Percentiles rank a stretch among this genome's conserved stretches.
These are phyloP conservation scores for Plasmodium gonderi DNA, from an alignment of 169 alveolate genomes.

Conservation along the genomic window DNA sequence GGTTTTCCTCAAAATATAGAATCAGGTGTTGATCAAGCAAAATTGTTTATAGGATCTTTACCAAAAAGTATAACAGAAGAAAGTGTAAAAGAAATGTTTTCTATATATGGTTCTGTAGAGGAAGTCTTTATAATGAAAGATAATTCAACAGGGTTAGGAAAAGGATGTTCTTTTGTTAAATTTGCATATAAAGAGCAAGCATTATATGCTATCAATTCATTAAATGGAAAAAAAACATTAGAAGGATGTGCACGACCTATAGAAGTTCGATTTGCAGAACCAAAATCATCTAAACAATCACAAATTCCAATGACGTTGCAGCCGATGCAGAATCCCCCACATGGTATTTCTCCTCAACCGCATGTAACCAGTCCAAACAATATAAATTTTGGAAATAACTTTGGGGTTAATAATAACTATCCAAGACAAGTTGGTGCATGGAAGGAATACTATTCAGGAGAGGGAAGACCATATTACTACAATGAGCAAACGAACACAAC, in stretches of 20 bases:
- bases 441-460: constrained; percentile 90
- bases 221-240: constrained; percentile 86
- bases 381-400: constrained; percentile 33
- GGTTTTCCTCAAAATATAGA: constrained; percentile 88
- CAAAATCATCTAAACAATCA: constrained; percentile 77
- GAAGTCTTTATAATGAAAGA: constrained; percentile 91
- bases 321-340: constrained; percentile 60
- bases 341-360: constrained; percentile 59
- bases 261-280: constrained; percentile 92
- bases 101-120: constrained; percentile 88
- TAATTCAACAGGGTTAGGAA: constrained; percentile 86
- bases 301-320: constrained; percentile 62
- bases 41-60: constrained; percentile 91
- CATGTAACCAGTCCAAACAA: constrained; percentile 49
- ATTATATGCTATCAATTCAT: constrained; percentile 86
- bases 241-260: constrained; percentile 89
- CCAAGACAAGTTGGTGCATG: constrained; percentile 90
- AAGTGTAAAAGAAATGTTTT: constrained; percentile 85
- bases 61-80: constrained; percentile 89
- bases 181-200: constrained; percentile 92
- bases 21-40: constrained; percentile 86
- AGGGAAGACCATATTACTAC: constrained; percentile 89
- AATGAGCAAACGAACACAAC: constrained; percentile 89
- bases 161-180: constrained; percentile 93
- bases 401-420: constrained; percentile 78